Evolutionary conservation across 768 basidiomycete genomes (phyloP).

Genomic region (Boletus sensibilis): DNA sequence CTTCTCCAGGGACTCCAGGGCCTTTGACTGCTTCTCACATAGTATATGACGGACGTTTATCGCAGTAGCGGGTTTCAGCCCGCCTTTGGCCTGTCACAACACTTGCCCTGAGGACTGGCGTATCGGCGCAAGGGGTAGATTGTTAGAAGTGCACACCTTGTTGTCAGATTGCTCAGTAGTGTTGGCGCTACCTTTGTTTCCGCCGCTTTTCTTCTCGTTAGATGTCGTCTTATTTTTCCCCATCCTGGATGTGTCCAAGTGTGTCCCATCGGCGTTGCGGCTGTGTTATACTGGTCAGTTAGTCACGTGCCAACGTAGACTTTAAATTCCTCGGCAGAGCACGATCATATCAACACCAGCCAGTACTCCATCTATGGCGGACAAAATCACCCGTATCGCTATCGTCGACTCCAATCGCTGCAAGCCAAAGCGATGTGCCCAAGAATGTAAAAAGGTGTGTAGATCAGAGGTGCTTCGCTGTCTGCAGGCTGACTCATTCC

Average conservation of each 20-base stretch:
- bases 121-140: background rate
- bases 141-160: constrained; percentile 22
- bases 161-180: constrained; percentile 18
- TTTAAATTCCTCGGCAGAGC: background rate
- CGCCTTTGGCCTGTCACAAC: constrained; percentile 47
- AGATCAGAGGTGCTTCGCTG: constrained; percentile 5
- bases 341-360: constrained; percentile 6
- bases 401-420: constrained; percentile 91
- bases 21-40: constrained; percentile 85
- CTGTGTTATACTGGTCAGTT: background rate
- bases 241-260: constrained; percentile 11
- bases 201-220: constrained; percentile 23
- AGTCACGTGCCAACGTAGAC: constrained; percentile 17
- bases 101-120: background rate
- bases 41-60: constrained; percentile 86
- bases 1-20: constrained; percentile 73
- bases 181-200: constrained; percentile 17
- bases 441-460: constrained; percentile 94
- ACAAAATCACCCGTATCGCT: constrained; percentile 98
- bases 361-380: constrained; percentile 54
- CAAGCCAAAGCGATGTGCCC: constrained; percentile 95
- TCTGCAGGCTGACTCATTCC: constrained; percentile 3
- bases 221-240: constrained; percentile 31
- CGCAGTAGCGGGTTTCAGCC: constrained; percentile 74
- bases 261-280: background rate